These are phyloP conservation scores for Colletotrichum filicis DNA, from an alignment of 2,329 filamentous ascomycete genomes.

Conservation along the genomic window DNA sequence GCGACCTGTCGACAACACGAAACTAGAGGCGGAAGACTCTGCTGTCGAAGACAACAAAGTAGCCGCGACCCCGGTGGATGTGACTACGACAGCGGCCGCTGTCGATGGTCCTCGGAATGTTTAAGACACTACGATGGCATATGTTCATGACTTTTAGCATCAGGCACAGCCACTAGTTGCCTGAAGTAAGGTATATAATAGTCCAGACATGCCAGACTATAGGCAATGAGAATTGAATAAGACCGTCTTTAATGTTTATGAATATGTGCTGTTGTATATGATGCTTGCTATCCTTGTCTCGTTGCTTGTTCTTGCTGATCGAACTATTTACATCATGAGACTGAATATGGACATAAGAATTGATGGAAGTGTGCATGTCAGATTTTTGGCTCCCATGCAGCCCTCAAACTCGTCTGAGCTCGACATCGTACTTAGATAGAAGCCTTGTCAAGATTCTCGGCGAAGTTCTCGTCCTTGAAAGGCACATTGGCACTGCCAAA, in stretches of 20 bases:
- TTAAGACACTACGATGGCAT: neutral
- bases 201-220: neutral
- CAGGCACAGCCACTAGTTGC: neutral
- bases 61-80: slow-evolving; percentile 2
- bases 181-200: neutral
- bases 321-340: neutral
- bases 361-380: neutral
- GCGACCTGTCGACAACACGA: slow-evolving; percentile 39
- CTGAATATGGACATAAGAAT: neutral
- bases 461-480: slow-evolving; percentile 47
- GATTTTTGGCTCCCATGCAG: no score
- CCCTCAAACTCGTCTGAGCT: neutral
- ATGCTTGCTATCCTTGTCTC: neutral
- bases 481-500: slow-evolving; percentile 55
- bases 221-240: neutral
- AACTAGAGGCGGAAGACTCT: slow-evolving; percentile 2
- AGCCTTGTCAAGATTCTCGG: slow-evolving; percentile 14
- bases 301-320: neutral
- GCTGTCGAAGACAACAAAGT: neutral
- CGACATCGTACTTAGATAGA: neutral
- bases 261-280: no score
- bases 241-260: neutral
- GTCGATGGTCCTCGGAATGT: slow-evolving; percentile 3
- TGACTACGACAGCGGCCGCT: slow-evolving; percentile 1
- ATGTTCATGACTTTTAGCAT: neutral